Evolutionary conservation across 129 eudicot genomes (phyloP).

Genomic region (Ambrosia trifida): DNA sequence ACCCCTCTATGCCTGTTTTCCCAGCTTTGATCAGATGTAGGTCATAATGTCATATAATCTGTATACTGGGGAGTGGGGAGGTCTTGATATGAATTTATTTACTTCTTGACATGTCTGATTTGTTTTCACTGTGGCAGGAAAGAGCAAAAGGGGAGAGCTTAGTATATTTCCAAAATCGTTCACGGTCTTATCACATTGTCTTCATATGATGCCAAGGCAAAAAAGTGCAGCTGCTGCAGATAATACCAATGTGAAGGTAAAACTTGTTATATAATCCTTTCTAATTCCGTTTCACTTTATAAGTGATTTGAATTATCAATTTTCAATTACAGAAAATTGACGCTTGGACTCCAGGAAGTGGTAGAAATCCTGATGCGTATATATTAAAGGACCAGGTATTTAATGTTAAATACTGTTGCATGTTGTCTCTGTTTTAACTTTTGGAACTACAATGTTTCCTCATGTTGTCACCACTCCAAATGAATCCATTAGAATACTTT

Average conservation of each 20-base stretch:
- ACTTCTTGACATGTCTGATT: neutral
- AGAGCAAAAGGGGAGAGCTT: slow-evolving; percentile 90
- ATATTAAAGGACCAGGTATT: slow-evolving; percentile 83
- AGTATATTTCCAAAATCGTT: slow-evolving; percentile 82
- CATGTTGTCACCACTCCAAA: too few species aligned
- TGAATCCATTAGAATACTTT: too few species aligned
- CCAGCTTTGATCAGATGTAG: neutral
- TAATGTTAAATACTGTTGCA: neutral
- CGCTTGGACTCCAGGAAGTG: slow-evolving; percentile 77
- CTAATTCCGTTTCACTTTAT: slow-evolving; percentile 7
- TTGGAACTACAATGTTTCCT: too few species aligned
- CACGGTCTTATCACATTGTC: slow-evolving; percentile 75
- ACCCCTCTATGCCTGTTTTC: neutral
- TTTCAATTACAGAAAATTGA: slow-evolving; percentile 54
- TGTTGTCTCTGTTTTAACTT: neutral
- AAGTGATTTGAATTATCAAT: slow-evolving; percentile 12
- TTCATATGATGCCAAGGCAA: slow-evolving; percentile 94
- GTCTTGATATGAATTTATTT: neutral
- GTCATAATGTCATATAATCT: neutral
- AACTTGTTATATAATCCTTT: neutral
- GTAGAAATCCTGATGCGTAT: slow-evolving; percentile 77
- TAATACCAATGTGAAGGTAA: slow-evolving; percentile 50
- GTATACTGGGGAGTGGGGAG: neutral
- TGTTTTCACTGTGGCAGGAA: slow-evolving; percentile 42
- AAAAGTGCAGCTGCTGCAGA: slow-evolving; percentile 60